A percentile compares a stretch with the other conserved stretches of the same genome.
phyloP scores from a whole-genome alignment of 1,284 basidiomycete species.

The Uromyces viciae-fabae region DNA sequence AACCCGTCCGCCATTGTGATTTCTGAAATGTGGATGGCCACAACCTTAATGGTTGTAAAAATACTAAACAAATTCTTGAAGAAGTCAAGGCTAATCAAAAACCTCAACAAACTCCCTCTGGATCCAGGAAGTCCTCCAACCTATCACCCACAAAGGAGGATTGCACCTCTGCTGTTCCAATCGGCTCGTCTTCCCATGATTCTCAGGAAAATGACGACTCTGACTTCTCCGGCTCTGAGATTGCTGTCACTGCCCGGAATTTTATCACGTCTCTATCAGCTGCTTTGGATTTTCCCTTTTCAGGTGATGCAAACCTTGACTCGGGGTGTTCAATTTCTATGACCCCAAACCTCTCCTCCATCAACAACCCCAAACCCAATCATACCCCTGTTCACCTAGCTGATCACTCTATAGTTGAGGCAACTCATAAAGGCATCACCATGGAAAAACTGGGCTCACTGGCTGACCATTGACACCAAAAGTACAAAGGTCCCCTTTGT shows the following conservation, averaged over 20 bases:
- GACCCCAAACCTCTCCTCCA: neutral
- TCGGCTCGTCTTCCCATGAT: neutral
- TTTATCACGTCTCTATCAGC: neutral
- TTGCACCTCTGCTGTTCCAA: neutral
- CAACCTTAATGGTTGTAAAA: neutral
- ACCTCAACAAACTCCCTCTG: neutral
- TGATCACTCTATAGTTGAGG: neutral
- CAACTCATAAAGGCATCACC: neutral
- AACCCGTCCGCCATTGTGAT: neutral
- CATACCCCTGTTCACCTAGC: neutral
- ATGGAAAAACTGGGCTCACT: too few relatives aligned
- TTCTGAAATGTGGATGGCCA: slow-evolving; percentile 3
- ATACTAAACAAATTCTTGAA: neutral
- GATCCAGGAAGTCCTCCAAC: too few relatives aligned
- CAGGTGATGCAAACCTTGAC: neutral
- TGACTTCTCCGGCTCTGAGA: neutral
- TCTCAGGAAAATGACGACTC: neutral
- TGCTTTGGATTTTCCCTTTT: neutral
- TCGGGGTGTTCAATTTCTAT: neutral
- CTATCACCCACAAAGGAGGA: neutral
- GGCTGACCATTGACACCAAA: too few relatives aligned
- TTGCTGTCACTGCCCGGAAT: neutral
- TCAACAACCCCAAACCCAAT: neutral
- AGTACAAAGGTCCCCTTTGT: too few relatives aligned
- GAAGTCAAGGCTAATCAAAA: neutral